These are phyloP conservation scores for Ramaria rubella DNA, from an alignment of 768 basidiomycete genomes.

Conservation along the genomic window DNA sequence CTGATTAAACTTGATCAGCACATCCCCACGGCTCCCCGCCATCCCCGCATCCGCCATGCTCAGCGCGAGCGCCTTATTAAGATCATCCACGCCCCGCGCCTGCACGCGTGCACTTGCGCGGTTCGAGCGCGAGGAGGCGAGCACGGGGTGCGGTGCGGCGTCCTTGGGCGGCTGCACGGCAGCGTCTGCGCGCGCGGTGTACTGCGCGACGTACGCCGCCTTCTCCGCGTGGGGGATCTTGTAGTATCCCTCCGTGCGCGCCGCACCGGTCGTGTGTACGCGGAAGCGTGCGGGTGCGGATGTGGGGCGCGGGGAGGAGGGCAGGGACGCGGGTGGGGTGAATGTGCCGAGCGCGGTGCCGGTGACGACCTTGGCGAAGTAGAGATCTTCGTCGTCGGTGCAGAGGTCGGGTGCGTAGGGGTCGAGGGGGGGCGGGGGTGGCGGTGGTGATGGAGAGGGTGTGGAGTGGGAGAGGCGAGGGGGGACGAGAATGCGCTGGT, in stretches of 20 bases:
- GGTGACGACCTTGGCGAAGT: conserved; percentile 62
- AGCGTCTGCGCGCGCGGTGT: conserved; percentile 56
- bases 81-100: conserved; percentile 89
- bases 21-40: conserved; percentile 20
- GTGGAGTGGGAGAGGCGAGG: conserved; percentile 43
- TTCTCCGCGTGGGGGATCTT: conserved; percentile 91
- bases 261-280: conserved; percentile 77
- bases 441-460: conserved; percentile 45
- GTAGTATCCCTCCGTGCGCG: conserved; percentile 92
- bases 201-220: conserved; percentile 87
- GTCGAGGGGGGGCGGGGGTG: conserved; percentile 42
- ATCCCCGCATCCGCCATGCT: conserved; percentile 69
- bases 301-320: conserved; percentile 20
- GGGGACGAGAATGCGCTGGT: conserved; percentile 44
- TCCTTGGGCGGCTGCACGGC: neutral
- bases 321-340: conserved; percentile 21
- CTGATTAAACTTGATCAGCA: conserved; percentile 84
- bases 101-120: conserved; percentile 88
- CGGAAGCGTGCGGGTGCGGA: conserved; percentile 49
- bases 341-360: conserved; percentile 19
- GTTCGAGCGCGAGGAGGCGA: conserved; percentile 79
- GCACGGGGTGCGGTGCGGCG: conserved; percentile 38
- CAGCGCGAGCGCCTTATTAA: conserved; percentile 72
- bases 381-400: conserved; percentile 86
- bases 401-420: conserved; percentile 52